Base-by-base conservation (phyloP, 805 yeast species). In the Metschnikowia peoriensis region DNA sequence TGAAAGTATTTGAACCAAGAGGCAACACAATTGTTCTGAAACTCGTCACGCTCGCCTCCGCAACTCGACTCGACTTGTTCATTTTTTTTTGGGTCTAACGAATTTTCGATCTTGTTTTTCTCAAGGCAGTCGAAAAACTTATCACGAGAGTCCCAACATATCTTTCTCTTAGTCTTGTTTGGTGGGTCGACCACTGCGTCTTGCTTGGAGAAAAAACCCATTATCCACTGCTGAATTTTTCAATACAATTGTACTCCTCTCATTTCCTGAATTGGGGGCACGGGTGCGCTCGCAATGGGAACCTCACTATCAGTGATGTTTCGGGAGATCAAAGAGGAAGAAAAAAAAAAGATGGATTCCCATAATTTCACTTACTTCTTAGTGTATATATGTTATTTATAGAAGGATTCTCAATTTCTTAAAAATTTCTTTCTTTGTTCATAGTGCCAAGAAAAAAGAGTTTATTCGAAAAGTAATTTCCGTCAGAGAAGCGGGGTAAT, bases 131-230 rank as follows among this genome's bases (percentile, higher is more conserved):
- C 77, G 62, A 89, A 89, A 65, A 80, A 91, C 40, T 62, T 61
- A 63, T 93, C 99, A 54, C 99, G 80, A 7, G 93, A 77, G 47
- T 85, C 93, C 98, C 98, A 94, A 73, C 99, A 93, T 54, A 76
- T 73, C 64, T 82, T 79, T 58, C 98, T 81, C 59, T 84, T 82
- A 28, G 81, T 71, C 62, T 92, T 83, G 64, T 82, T 82, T 37
- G 87, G 87, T 5, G 84, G 78, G 2, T 60, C 60, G 48, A 66
- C 66, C 37, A 71, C 71, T 41, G 66, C 66, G 2, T 66, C 65
- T 29, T 67, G 70, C 44, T 64, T 68, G 32, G 75, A 62, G 60
- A 82, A 83, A 28, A 83, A 65, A 28, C 85, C 85, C 88, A 83
- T 83, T 45, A 38, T 44, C 17, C 15, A 38, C 28, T 42, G 8